These are phyloP conservation scores for Grosmannia serpens DNA, from an alignment of 2,329 filamentous ascomycete species.

Conservation along the genomic window DNA sequence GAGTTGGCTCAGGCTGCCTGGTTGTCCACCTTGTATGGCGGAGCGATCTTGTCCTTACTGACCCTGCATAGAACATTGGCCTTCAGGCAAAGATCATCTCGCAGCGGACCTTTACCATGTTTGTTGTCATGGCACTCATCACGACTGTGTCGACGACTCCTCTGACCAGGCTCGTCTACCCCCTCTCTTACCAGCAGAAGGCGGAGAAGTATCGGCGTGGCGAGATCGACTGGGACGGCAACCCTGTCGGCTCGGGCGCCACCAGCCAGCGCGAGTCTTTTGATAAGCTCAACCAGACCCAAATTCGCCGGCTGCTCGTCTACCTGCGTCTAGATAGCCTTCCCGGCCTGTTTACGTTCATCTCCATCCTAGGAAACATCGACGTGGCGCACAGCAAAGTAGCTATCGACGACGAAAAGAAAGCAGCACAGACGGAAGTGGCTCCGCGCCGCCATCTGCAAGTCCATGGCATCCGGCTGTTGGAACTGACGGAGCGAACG, in stretches of 20 bases:
- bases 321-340: slow-evolving; percentile 79
- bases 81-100: slow-evolving; percentile 74
- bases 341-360: slow-evolving; percentile 68
- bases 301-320: slow-evolving; percentile 57
- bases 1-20: slow-evolving; percentile 21
- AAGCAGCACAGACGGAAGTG: slow-evolving; percentile 9
- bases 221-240: slow-evolving; percentile 74
- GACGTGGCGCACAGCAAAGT: slow-evolving; percentile 19
- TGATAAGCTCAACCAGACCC: slow-evolving; percentile 22
- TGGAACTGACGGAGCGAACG: slow-evolving; percentile 82
- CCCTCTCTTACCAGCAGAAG: slow-evolving; percentile 46
- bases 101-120: slow-evolving; percentile 76
- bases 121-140: slow-evolving; percentile 83
- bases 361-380: slow-evolving; percentile 57
- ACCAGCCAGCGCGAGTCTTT: slow-evolving; percentile 14
- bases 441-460: slow-evolving; percentile 42
- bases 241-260: slow-evolving; percentile 23
- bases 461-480: slow-evolving; percentile 73
- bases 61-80: slow-evolving; percentile 48
- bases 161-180: slow-evolving; percentile 61
- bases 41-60: slow-evolving; percentile 8
- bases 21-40: background rate
- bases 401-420: slow-evolving; percentile 21
- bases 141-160: slow-evolving; percentile 81
- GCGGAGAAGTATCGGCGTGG: slow-evolving; percentile 55